Conservation (phyloP, 1,139 yeast genomes). For the Suhomyces taliae region DNA sequence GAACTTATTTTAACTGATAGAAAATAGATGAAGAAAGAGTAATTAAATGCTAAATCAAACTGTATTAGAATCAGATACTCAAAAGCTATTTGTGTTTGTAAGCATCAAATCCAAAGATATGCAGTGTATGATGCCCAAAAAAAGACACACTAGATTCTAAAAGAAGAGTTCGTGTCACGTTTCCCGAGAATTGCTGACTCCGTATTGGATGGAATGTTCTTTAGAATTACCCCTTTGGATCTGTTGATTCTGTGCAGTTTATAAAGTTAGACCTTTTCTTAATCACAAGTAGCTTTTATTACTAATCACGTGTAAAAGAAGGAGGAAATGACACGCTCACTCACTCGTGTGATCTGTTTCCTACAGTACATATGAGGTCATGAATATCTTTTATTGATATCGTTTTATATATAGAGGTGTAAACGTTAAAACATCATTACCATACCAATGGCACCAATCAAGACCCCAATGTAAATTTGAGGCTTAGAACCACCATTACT, state of each 20-base stretch:
- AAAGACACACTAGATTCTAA: too few species aligned
- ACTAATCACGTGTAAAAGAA: slow-evolving; percentile 3
- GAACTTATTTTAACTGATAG: too few species aligned
- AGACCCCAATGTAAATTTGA: neutral
- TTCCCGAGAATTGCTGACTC: neutral
- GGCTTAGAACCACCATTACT: neutral
- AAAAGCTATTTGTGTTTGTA: neutral
- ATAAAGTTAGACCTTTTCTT: too few species aligned
- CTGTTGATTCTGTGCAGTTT: too few species aligned
- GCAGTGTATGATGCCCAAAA: too few species aligned
- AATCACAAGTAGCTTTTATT: neutral
- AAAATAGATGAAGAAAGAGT: too few species aligned
- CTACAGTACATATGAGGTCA: neutral
- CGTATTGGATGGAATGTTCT: neutral
- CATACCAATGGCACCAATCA: slow-evolving; percentile 1
- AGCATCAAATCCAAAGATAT: neutral
- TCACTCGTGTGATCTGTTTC: neutral
- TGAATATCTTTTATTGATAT: too few species aligned
- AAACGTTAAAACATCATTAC: neutral
- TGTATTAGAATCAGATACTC: too few species aligned
- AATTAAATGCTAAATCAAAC: too few species aligned
- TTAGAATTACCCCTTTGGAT: neutral
- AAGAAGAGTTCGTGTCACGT: too few species aligned
- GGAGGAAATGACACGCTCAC: neutral
- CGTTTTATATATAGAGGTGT: neutral